A percentile compares a stretch with the other conserved stretches of the same genome.
These are phyloP conservation scores for Macadamia tetraphylla DNA, from an alignment of 164 flowering plant species.

Conservation along the genomic window DNA sequence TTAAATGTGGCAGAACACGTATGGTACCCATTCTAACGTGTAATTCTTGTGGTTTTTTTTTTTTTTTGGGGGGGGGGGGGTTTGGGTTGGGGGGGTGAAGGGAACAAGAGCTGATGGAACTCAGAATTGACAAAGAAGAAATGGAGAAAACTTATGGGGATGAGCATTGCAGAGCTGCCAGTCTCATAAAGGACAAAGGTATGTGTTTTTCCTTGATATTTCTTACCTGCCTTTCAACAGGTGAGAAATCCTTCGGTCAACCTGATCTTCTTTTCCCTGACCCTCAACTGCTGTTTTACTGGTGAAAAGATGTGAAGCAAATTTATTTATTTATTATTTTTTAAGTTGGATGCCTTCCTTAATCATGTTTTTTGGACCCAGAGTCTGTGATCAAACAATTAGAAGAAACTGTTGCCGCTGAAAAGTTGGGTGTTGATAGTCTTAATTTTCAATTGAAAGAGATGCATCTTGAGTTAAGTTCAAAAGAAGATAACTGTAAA, in stretches of 20 bases:
- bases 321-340: not conserved
- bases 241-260: not conserved
- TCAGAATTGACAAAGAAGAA: slow-evolving; percentile 50
- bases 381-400: slow-evolving; percentile 55
- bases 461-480: slow-evolving; percentile 37
- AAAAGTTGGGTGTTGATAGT: slow-evolving; percentile 33
- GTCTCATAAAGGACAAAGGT: slow-evolving; percentile 74
- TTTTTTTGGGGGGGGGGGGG: not conserved
- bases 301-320: not conserved
- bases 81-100: slow-evolving; percentile 23
- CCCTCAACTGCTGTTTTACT: not conserved
- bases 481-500: slow-evolving; percentile 50
- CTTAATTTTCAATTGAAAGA: slow-evolving; percentile 49
- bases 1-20: not conserved
- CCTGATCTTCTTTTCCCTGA: not conserved
- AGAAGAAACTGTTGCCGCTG: slow-evolving; percentile 48
- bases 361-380: slow-evolving; percentile 22
- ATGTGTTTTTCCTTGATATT: not conserved
- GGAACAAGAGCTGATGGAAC: slow-evolving; percentile 54
- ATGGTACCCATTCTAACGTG: not conserved
- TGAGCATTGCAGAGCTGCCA: slow-evolving; percentile 36
- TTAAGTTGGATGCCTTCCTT: not conserved
- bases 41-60: not conserved
- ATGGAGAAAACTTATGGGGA: slow-evolving; percentile 36
- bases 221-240: not conserved